A percentile compares a stretch with the other conserved stretches of the same genome.
Evolutionary conservation across 2,329 filamentous ascomycete genomes (phyloP).

Genomic region (Davidsoniella eucalypti): DNA sequence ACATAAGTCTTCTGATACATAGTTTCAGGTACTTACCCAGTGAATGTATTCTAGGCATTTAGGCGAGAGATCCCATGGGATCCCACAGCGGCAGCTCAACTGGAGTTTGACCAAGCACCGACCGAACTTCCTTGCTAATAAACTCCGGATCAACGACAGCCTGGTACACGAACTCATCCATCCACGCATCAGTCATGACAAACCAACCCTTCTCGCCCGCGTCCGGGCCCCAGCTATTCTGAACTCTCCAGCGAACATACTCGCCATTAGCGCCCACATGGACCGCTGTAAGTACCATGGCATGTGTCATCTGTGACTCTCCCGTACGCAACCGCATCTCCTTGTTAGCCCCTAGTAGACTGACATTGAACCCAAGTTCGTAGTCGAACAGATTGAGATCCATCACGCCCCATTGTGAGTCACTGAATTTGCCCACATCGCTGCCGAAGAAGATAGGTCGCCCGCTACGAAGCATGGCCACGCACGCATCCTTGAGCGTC

Average conservation of each 20-base stretch:
- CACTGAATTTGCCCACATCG: conserved; percentile 72
- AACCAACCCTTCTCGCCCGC: conserved; percentile 70
- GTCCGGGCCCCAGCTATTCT: conserved; percentile 66
- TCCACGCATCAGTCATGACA: conserved; percentile 71
- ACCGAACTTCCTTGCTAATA: conserved; percentile 45
- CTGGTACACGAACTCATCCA: conserved; percentile 72
- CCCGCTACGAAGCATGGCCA: conserved; percentile 62
- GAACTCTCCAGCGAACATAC: conserved; percentile 64
- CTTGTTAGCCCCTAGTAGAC: conserved; percentile 58
- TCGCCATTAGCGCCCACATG: conserved; percentile 51
- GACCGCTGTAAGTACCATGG: conserved; percentile 80
- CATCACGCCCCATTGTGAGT: conserved; percentile 56
- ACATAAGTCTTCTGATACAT: too few species aligned
- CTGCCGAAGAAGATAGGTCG: conserved; percentile 77
- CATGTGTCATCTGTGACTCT: conserved; percentile 76
- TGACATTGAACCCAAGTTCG: conserved; percentile 66
- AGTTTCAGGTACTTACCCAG: too few species aligned
- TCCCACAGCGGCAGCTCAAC: conserved; percentile 63
- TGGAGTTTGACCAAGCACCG: conserved; percentile 54
- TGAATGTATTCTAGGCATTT: conserved; percentile 6
- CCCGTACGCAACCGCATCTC: conserved; percentile 55
- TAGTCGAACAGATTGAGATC: conserved; percentile 64
- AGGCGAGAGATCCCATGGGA: conserved; percentile 61
- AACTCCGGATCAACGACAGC: conserved; percentile 64
- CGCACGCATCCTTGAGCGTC: conserved; percentile 54